Percentiles rank a stretch among this genome's conserved stretches.
These are phyloP conservation scores for Gossypium turneri DNA, from an alignment of 345 rosid species.

Conservation along the genomic window DNA sequence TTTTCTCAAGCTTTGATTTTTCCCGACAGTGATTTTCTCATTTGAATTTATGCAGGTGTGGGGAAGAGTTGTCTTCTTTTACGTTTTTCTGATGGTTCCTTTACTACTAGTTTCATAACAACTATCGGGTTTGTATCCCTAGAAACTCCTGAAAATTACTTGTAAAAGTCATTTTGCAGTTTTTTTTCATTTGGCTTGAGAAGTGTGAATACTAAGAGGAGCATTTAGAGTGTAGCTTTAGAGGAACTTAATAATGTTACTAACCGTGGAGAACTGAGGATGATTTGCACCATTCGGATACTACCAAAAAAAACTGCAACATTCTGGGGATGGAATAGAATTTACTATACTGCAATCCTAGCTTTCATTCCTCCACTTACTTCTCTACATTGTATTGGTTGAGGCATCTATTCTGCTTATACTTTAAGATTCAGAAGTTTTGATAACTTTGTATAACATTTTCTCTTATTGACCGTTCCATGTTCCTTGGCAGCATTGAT, in stretches of 20 bases:
- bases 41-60: slow-evolving; percentile 47
- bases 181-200: background rate
- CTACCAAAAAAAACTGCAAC: background rate
- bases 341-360: background rate
- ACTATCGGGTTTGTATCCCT: slow-evolving; percentile 66
- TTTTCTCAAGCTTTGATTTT: background rate
- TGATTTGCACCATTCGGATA: background rate
- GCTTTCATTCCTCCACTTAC: background rate
- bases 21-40: background rate
- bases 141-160: slow-evolving; percentile 1
- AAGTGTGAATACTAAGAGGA: slow-evolving; percentile 6
- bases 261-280: slow-evolving; percentile 4
- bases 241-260: background rate
- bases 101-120: slow-evolving; percentile 90
- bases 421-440: background rate
- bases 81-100: slow-evolving; percentile 94
- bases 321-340: background rate
- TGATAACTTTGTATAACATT: background rate
- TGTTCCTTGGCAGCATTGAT: slow-evolving; percentile 60
- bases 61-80: slow-evolving; percentile 94
- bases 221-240: background rate
- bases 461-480: background rate
- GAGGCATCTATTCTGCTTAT: background rate
- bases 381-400: no score
- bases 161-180: background rate